These are phyloP conservation scores for Prunus campanulata DNA, from an alignment of 306 rosid genomes.

Conservation along the genomic window DNA sequence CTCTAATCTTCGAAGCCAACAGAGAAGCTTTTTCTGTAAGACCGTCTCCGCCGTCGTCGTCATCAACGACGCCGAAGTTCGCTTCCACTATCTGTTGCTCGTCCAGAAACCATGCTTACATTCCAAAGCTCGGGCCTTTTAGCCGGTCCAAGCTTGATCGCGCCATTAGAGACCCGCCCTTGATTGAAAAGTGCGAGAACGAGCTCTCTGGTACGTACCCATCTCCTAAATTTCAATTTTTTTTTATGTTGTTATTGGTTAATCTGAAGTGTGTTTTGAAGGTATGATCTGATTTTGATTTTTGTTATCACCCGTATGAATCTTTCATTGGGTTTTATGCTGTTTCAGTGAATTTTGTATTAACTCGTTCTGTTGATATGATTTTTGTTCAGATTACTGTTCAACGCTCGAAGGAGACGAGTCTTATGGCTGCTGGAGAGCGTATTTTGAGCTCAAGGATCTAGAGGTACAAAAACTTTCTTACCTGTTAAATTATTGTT, in stretches of 20 bases:
- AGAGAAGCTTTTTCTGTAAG: conserved; percentile 21
- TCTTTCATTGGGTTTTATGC: background rate
- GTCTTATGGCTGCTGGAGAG: conserved; percentile 88
- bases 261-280: background rate
- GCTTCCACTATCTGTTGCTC: conserved; percentile 42
- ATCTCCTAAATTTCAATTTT: background rate
- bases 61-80: conserved; percentile 15
- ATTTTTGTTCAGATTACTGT: conserved; percentile 58
- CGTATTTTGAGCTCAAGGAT: conserved; percentile 84
- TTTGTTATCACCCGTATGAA: background rate
- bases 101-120: conserved; percentile 47
- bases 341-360: background rate
- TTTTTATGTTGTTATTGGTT: background rate
- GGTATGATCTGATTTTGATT: background rate
- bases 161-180: conserved; percentile 58
- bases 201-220: conserved; percentile 53
- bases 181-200: conserved; percentile 68
- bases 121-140: conserved; percentile 90
- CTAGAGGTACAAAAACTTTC: conserved; percentile 41
- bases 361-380: background rate
- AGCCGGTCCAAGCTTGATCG: conserved; percentile 69
- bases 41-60: background rate
- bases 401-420: conserved; percentile 84
- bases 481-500: background rate
- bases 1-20: conserved; percentile 41